Conservation (phyloP, 352 stramenopile genomes). For the Pilasporangium apinafurcum region DNA sequence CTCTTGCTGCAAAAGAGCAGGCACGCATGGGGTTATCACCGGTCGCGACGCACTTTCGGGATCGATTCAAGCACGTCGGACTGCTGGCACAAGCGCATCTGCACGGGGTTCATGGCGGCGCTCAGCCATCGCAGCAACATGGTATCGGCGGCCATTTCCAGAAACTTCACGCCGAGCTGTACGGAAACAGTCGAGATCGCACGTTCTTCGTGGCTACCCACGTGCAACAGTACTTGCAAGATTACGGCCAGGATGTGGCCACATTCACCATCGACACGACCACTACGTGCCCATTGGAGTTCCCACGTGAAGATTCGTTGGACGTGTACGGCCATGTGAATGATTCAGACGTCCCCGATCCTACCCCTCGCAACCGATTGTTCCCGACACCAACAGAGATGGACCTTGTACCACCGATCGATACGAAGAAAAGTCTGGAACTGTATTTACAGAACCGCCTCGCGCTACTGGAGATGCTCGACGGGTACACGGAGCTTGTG, state of each 20-base stretch:
- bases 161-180: constrained; percentile 43
- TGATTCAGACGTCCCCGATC: constrained; percentile 9
- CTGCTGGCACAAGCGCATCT: constrained; percentile 36
- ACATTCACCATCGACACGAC: constrained; percentile 5
- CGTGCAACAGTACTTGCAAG: constrained; percentile 11
- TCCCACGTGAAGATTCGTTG: constrained; percentile 21
- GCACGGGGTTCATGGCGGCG: constrained; percentile 13
- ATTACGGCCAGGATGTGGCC: constrained; percentile 3
- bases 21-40: constrained; percentile 33
- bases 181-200: not conserved
- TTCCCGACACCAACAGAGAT: constrained; percentile 49
- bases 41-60: constrained; percentile 42
- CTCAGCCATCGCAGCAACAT: too few relatives aligned
- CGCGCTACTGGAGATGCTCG: constrained; percentile 62
- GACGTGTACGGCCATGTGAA: constrained; percentile 26
- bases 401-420: constrained; percentile 44
- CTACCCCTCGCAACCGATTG: constrained; percentile 11
- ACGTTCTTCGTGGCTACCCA: too few relatives aligned
- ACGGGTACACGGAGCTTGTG: constrained; percentile 55
- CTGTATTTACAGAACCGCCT: constrained; percentile 60
- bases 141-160: constrained; percentile 68
- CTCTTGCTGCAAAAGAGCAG: constrained; percentile 29
- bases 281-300: constrained; percentile 21
- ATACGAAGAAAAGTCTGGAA: constrained; percentile 39
- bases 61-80: constrained; percentile 60